Evolutionary conservation across 768 basidiomycete genomes (phyloP).

Genomic region (Mycena haematopus): DNA sequence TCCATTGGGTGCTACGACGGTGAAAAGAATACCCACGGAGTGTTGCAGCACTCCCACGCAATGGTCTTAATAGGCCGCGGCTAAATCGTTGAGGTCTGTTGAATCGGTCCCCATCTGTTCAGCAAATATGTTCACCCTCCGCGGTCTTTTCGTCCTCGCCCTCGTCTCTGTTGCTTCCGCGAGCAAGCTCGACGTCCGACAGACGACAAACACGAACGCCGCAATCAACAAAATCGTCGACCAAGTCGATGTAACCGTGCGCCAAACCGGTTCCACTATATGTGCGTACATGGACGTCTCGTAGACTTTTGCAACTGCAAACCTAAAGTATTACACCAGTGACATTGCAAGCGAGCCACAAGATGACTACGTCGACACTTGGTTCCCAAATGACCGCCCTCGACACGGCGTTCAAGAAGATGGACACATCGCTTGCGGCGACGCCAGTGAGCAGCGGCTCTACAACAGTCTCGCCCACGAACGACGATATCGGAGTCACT

Average conservation of each 20-base stretch:
- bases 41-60: slow-evolving; percentile 1
- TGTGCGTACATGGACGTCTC: slow-evolving; percentile 33
- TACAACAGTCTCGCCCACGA: slow-evolving; percentile 39
- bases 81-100: background rate
- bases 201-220: slow-evolving; percentile 42
- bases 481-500: slow-evolving; percentile 42
- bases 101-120: background rate
- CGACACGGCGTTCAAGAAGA: slow-evolving; percentile 35
- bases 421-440: slow-evolving; percentile 30
- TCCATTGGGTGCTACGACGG: background rate
- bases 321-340: background rate
- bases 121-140: slow-evolving; percentile 37
- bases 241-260: slow-evolving; percentile 34
- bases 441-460: slow-evolving; percentile 41
- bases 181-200: slow-evolving; percentile 36
- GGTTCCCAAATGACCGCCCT: slow-evolving; percentile 35
- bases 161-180: slow-evolving; percentile 37
- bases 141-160: slow-evolving; percentile 37
- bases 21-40: background rate
- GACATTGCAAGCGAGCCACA: slow-evolving; percentile 38
- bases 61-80: slow-evolving; percentile 13
- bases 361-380: slow-evolving; percentile 36
- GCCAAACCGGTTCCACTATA: slow-evolving; percentile 33
- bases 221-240: slow-evolving; percentile 37
- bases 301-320: background rate